Conservation (phyloP, 2,329 filamentous ascomycete genomes). For the Penicillium corylophilum region DNA sequence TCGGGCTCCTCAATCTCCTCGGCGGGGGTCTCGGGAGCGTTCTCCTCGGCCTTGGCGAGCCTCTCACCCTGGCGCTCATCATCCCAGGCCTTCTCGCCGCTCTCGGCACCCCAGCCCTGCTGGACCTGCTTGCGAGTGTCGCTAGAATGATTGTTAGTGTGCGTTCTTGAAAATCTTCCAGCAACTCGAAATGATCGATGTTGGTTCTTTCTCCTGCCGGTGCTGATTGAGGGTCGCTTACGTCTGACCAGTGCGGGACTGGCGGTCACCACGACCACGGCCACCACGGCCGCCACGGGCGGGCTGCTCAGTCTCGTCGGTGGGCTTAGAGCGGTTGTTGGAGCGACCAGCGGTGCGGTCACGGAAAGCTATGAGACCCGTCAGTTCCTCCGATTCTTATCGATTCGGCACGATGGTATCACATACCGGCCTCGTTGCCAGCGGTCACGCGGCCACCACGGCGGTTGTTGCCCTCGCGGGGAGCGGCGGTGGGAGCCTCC, state of each 20-base stretch:
- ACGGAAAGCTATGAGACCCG: slow-evolving; percentile 68
- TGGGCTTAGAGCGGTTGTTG: slow-evolving; percentile 78
- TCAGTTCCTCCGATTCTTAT: slow-evolving; percentile 7
- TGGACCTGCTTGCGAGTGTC: slow-evolving; percentile 56
- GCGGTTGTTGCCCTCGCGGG: slow-evolving; percentile 41
- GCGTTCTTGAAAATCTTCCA: neutral
- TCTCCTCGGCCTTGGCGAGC: slow-evolving; percentile 82
- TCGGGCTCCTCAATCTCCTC: slow-evolving; percentile 63
- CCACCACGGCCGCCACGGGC: slow-evolving; percentile 44
- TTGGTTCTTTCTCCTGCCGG: neutral
- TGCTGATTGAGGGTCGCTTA: slow-evolving; percentile 41
- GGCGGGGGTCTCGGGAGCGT: slow-evolving; percentile 60
- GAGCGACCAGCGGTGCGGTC: slow-evolving; percentile 78
- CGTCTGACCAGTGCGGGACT: slow-evolving; percentile 61
- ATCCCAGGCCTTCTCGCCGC: slow-evolving; percentile 79
- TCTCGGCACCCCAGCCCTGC: slow-evolving; percentile 83
- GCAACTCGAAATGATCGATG: neutral
- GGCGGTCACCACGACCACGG: slow-evolving; percentile 54
- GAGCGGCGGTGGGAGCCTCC: slow-evolving; percentile 58
- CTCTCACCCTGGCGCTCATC: slow-evolving; percentile 90
- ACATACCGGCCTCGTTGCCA: slow-evolving; percentile 87
- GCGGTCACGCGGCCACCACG: slow-evolving; percentile 54
- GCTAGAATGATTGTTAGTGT: slow-evolving; percentile 31
- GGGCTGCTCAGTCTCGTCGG: slow-evolving; percentile 62
- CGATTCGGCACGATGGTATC: neutral